Evolutionary conservation across 208 protist species (phyloP).

Genomic region (Trypanosoma cruzi): DNA sequence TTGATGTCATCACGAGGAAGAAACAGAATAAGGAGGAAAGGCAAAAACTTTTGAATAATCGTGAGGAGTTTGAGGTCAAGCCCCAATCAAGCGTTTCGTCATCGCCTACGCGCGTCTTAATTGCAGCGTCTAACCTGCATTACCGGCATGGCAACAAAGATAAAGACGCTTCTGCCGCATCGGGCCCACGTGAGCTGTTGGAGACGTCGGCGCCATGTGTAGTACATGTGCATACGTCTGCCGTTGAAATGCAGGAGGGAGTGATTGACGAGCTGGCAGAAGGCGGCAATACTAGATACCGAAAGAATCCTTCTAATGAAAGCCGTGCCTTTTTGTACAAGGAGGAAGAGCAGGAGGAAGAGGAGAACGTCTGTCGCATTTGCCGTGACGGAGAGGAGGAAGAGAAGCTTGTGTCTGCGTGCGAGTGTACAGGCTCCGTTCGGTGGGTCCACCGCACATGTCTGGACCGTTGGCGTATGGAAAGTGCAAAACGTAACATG

Average conservation of each 20-base stretch:
- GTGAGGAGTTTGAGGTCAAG: neutral
- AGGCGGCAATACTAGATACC: neutral
- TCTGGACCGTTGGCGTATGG: slow-evolving; percentile 78
- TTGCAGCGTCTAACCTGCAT: neutral
- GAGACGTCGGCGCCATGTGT: neutral
- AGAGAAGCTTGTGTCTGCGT: slow-evolving; percentile 65
- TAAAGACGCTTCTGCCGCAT: neutral
- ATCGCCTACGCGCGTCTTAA: neutral
- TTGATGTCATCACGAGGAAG: neutral
- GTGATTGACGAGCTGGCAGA: neutral
- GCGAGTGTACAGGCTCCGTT: slow-evolving; percentile 75
- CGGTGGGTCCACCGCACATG: slow-evolving; percentile 76
- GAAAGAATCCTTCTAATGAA: neutral
- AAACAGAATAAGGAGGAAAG: neutral
- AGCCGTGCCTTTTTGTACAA: slow-evolving; percentile 8
- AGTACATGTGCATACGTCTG: neutral
- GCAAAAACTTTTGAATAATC: neutral
- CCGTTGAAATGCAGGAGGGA: neutral
- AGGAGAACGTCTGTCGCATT: slow-evolving; percentile 77
- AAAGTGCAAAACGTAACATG: slow-evolving; percentile 68
- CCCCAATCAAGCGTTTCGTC: too few relatives aligned
- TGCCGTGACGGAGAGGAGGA: slow-evolving; percentile 65
- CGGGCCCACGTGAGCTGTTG: neutral
- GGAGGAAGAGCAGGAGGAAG: slow-evolving; percentile 41
- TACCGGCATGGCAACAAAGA: neutral